Evolutionary conservation across 352 stramenopile genomes (phyloP), one percentile per base, ranked within the genome.

Genomic region (Pythium brassicae): DNA sequence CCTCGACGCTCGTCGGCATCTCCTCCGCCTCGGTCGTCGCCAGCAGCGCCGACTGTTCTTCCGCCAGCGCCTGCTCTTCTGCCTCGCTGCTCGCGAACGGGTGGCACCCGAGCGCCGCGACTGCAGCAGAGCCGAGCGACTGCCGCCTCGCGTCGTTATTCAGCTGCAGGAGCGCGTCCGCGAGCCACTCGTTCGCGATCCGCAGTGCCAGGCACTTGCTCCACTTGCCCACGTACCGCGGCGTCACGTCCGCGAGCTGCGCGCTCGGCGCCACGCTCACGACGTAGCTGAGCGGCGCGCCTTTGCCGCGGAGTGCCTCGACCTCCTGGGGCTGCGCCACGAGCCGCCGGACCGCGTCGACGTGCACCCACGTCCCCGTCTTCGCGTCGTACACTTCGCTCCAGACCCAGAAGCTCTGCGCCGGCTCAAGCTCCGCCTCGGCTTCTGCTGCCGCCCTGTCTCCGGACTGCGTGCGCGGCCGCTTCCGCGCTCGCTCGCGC

Each of bases 1-100:
- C 78, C 51, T 90, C 78, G 12, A 89, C n/a, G 40, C 76, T 92
- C 19, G 72, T 80, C 0, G 85, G 86, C 78, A 95, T 88, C 5
- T 68, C 74, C 61, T 94, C 83, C 12, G 50, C 53, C 50, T 68
- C 52, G 10, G 39, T 65, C 55, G 68, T 42, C 11, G 48, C 47
- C 9, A 51, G 53, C 29, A 93, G 52, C 37, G 71, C 76, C n/a
- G 66, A 37, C n/a, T 70, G 65, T 44, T 92, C 84, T 2, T 68
- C 44, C 10, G 26, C 42, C 0, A 85, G 49, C 20, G 60, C 25
- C 3, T 53, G 56, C 19, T 65, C 51, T 35, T 61, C 49, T 22
- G 64, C 55, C 32, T 57, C 51, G 37, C 35, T 9, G 37, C 23
- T 61, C n/a, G 42, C 23, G 6, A 49, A 25, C 12, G 22, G 6